phyloP scores from a whole-genome alignment of 2,329 filamentous ascomycete genomes.

The Botryotinia narcissicola region DNA sequence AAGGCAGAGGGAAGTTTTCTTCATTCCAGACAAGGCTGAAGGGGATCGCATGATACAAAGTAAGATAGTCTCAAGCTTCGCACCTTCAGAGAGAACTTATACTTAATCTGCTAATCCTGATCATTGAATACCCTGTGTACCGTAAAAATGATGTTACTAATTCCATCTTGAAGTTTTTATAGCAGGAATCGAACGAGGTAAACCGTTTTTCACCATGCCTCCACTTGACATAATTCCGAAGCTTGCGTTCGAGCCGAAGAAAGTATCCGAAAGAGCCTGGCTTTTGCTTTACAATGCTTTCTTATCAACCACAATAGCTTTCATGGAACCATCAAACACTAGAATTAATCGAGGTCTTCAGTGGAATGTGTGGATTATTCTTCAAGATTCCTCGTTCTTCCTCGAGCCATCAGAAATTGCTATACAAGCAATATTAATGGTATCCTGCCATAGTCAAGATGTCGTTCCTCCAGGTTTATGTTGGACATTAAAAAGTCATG shows the following conservation, averaged over 20 bases:
- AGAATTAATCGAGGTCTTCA: constrained; percentile 21
- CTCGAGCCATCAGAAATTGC: constrained; percentile 23
- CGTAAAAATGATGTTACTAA: background rate
- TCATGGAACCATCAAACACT: constrained; percentile 14
- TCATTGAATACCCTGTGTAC: background rate
- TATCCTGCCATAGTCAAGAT: constrained; percentile 24
- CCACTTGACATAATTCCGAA: constrained; percentile 18
- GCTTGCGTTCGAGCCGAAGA: constrained; percentile 24
- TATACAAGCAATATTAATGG: constrained; percentile 23
- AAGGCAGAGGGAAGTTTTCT: constrained; percentile 22
- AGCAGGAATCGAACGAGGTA: constrained; percentile 16
- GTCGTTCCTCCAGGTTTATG: constrained; percentile 23
- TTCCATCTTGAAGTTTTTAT: constrained; percentile 17
- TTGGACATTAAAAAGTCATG: constrained; percentile 25
- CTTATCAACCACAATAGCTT: constrained; percentile 18
- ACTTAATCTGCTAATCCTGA: background rate
- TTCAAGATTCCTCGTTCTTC: constrained; percentile 25
- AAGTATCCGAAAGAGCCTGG: constrained; percentile 23
- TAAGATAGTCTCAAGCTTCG: constrained; percentile 3
- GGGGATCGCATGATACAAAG: constrained; percentile 21
- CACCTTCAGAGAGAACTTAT: background rate
- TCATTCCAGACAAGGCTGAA: constrained; percentile 23
- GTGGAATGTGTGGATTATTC: constrained; percentile 25
- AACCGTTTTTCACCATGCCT: constrained; percentile 22
- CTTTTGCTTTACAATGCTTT: constrained; percentile 23